phyloP scores from a whole-genome alignment of 2,329 filamentous ascomycete species.

The Amphichorda felina region DNA sequence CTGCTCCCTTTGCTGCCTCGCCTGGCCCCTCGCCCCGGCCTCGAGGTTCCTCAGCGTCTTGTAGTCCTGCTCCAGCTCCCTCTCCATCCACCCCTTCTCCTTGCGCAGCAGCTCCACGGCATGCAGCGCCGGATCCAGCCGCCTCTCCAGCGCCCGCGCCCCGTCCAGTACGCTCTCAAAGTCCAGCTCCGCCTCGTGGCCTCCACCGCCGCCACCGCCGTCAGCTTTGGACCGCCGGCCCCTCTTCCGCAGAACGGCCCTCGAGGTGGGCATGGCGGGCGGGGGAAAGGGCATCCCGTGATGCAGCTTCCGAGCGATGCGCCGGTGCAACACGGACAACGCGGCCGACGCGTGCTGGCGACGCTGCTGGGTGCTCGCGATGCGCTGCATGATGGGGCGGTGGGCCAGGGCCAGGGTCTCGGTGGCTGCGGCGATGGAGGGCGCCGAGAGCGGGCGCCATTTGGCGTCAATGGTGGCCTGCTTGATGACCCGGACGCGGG shows the following conservation, averaged over 20 bases:
- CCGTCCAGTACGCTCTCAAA: constrained; percentile 53
- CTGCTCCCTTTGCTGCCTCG: constrained; percentile 35
- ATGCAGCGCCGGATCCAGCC: constrained; percentile 51
- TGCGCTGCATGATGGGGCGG: constrained; percentile 47
- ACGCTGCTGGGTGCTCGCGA: constrained; percentile 33
- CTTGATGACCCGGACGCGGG: constrained; percentile 42
- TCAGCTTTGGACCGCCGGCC: constrained; percentile 5
- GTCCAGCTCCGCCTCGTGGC: constrained; percentile 48
- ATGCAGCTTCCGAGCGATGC: constrained; percentile 44
- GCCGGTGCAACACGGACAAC: constrained; percentile 40
- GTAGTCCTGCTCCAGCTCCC: constrained; percentile 43
- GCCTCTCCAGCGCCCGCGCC: constrained; percentile 41
- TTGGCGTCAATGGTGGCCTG: constrained; percentile 55
- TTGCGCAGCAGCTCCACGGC: constrained; percentile 46
- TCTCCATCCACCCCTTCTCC: constrained; percentile 46
- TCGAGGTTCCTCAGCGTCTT: constrained; percentile 36
- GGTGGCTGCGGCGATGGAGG: constrained; percentile 43
- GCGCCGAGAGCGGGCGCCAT: constrained; percentile 46
- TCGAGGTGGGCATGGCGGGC: constrained; percentile 10
- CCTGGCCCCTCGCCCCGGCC: constrained; percentile 42
- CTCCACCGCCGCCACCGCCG: constrained; percentile 14
- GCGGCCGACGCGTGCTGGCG: constrained; percentile 42
- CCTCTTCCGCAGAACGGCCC: background rate
- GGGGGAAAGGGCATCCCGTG: constrained; percentile 57
- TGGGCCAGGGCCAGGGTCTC: constrained; percentile 46